These are phyloP conservation scores for Fusarium sp. DNA, from an alignment of 2,329 filamentous ascomycete genomes.

Conservation along the genomic window DNA sequence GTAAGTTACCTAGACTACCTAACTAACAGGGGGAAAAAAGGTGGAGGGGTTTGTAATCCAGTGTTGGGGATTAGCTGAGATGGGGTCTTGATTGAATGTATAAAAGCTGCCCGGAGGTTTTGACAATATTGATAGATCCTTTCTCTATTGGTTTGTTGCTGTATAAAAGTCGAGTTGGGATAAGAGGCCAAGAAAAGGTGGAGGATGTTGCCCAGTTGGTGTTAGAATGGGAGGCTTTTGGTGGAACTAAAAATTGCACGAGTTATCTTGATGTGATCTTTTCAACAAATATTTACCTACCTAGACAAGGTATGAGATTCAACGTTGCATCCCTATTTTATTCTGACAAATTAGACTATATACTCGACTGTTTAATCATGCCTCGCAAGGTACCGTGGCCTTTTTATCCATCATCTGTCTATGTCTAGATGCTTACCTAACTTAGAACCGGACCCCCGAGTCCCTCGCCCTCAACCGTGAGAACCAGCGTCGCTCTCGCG, in stretches of 20 bases:
- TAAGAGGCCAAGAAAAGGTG: background rate
- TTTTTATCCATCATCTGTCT: background rate
- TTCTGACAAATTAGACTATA: background rate
- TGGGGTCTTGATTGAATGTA: background rate
- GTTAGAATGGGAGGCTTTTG: slow-evolving; percentile 4
- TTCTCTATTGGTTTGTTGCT: background rate
- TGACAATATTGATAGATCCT: too few species aligned
- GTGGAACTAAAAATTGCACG: slow-evolving; percentile 19
- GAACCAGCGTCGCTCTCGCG: slow-evolving; percentile 60
- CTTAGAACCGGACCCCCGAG: slow-evolving; percentile 41
- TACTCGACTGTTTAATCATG: slow-evolving; percentile 10
- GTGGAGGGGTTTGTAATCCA: slow-evolving; percentile 44
- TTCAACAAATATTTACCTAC: background rate
- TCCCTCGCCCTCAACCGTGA: slow-evolving; percentile 51
- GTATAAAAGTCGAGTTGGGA: background rate
- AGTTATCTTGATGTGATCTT: slow-evolving; percentile 1
- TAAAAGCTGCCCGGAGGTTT: too few species aligned
- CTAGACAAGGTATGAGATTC: too few species aligned
- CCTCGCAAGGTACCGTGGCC: slow-evolving; percentile 29
- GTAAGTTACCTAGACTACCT: too few species aligned
- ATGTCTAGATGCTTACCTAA: slow-evolving; percentile 1
- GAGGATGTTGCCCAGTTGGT: slow-evolving; percentile 1
- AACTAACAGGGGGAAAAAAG: slow-evolving; percentile 10
- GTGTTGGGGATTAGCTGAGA: slow-evolving; percentile 23
- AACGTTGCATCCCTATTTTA: background rate